phyloP scores from a whole-genome alignment of 1,284 basidiomycete genomes.

The Moniliophthora roreri region DNA sequence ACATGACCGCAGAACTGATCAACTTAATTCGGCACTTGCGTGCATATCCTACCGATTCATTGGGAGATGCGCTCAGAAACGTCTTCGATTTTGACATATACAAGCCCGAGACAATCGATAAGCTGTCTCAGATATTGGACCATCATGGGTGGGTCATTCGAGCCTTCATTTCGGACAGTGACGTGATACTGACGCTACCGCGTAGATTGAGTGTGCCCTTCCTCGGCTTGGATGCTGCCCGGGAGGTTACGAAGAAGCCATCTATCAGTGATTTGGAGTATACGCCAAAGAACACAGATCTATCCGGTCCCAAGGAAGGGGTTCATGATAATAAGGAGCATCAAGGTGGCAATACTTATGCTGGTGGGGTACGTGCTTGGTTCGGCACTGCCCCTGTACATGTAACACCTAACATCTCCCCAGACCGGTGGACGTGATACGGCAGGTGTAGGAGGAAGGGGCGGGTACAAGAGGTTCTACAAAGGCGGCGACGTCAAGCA shows the following conservation, averaged over 20 bases:
- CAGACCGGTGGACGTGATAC: conserved; percentile 69
- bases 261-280: conserved; percentile 53
- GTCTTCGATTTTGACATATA: conserved; percentile 71
- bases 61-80: conserved; percentile 57
- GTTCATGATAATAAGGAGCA: conserved; percentile 61
- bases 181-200: not conserved
- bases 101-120: conserved; percentile 61
- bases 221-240: conserved; percentile 54
- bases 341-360: conserved; percentile 58
- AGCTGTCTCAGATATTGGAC: conserved; percentile 53
- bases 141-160: conserved; percentile 52
- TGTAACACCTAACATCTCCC: not conserved
- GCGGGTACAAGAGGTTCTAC: conserved; percentile 66
- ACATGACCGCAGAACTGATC: conserved; percentile 50
- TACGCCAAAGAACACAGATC: conserved; percentile 49
- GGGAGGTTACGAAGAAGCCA: conserved; percentile 45
- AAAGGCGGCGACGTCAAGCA: conserved; percentile 66
- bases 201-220: conserved; percentile 50
- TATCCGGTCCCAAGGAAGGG: conserved; percentile 57
- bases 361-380: conserved; percentile 51
- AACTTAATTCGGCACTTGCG: conserved; percentile 63
- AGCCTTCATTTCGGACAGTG: conserved; percentile 1
- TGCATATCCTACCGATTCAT: conserved; percentile 54
- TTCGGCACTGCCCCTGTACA: not conserved
- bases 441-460: conserved; percentile 61